phyloP scores from a whole-genome alignment of 2,329 filamentous ascomycete species.

The Paecilomyces formosus region DNA sequence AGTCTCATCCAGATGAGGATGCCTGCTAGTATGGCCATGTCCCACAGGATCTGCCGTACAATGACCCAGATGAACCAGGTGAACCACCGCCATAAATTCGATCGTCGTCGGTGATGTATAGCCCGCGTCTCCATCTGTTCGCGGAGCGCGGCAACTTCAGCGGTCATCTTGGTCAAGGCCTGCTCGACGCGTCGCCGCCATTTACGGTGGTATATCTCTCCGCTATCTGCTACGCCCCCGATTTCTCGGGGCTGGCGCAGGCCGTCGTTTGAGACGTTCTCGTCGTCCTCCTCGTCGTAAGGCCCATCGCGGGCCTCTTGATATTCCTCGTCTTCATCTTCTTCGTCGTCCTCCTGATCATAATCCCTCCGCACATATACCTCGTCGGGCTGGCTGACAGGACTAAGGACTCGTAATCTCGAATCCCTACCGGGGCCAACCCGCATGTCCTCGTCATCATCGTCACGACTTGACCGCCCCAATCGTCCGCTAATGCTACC shows the following conservation, averaged over 20 bases:
- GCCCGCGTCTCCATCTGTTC: slow-evolving; percentile 79
- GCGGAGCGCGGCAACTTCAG: slow-evolving; percentile 82
- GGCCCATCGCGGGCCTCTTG: slow-evolving; percentile 27
- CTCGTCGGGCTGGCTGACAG: slow-evolving; percentile 78
- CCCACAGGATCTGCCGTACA: slow-evolving; percentile 66
- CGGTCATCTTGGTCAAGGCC: slow-evolving; percentile 79
- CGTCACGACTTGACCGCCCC: slow-evolving; percentile 21
- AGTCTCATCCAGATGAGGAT: slow-evolving; percentile 34
- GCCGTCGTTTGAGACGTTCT: slow-evolving; percentile 21
- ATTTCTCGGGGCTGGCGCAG: slow-evolving; percentile 1
- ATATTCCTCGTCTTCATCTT: slow-evolving; percentile 31
- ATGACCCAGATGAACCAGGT: slow-evolving; percentile 62
- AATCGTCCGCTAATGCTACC: slow-evolving; percentile 29
- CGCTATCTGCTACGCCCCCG: slow-evolving; percentile 10
- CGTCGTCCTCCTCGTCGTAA: slow-evolving; percentile 12
- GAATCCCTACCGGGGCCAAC: slow-evolving; percentile 43
- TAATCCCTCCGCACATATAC: slow-evolving; percentile 30
- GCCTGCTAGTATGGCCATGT: slow-evolving; percentile 49
- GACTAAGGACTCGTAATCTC: slow-evolving; percentile 66
- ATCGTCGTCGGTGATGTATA: slow-evolving; percentile 60
- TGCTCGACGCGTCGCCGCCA: slow-evolving; percentile 81
- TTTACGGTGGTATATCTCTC: slow-evolving; percentile 38
- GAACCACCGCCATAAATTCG: slow-evolving; percentile 61
- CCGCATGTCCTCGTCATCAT: slow-evolving; percentile 38
- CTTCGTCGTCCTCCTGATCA: slow-evolving; percentile 43